Conservation (phyloP, 305 asterid species). For the Rubia peregrina region DNA sequence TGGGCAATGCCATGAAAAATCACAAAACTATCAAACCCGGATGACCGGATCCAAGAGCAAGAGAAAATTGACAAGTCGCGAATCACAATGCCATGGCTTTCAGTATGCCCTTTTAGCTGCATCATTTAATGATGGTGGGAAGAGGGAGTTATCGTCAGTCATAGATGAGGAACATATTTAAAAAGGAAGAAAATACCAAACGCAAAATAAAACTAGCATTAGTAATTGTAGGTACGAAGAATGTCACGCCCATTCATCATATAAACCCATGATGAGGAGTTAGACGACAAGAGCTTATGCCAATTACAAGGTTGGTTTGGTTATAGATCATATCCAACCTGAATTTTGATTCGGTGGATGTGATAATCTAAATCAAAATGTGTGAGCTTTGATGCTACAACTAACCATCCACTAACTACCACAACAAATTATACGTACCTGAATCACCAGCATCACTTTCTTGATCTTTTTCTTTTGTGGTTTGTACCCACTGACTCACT, state of each 20-base stretch:
- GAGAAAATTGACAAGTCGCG: background rate
- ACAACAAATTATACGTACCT: background rate
- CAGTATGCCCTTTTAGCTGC: background rate
- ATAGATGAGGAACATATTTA: no score
- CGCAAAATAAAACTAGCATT: background rate
- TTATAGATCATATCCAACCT: background rate
- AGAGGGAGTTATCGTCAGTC: no score
- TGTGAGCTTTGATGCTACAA: background rate
- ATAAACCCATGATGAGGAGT: background rate
- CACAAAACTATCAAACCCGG: no score
- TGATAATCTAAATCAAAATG: background rate
- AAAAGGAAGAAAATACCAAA: no score
- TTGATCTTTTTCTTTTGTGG: conserved; percentile 55
- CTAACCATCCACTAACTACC: conserved; percentile 2
- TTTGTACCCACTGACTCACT: conserved; percentile 32
- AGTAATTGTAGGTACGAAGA: background rate
- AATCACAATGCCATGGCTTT: background rate
- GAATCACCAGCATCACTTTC: conserved; percentile 37
- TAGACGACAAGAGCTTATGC: background rate
- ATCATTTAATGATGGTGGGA: background rate
- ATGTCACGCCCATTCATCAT: background rate
- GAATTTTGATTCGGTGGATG: background rate
- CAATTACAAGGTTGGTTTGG: background rate
- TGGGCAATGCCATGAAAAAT: no score
- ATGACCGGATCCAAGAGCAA: background rate